A percentile compares a stretch with the other conserved stretches of the same genome.
Conservation (phyloP, 2,329 filamentous ascomycete species). For the Botrytis tulipae region DNA sequence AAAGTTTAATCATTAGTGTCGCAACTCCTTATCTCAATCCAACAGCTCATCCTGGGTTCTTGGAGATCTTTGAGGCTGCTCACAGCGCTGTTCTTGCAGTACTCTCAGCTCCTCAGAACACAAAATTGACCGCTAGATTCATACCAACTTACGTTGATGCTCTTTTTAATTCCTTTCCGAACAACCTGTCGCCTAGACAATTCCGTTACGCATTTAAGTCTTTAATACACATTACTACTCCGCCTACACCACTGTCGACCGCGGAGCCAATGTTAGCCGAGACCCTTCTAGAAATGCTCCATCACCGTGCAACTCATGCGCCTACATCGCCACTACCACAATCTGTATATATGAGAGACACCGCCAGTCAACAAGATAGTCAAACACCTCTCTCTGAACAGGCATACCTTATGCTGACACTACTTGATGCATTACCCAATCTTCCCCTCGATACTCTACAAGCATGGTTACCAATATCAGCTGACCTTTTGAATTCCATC, state of each 20-base stretch:
- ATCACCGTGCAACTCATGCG: slow-evolving; percentile 56
- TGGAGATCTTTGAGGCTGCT: slow-evolving; percentile 69
- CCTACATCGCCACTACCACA: slow-evolving; percentile 45
- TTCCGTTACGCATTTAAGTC: slow-evolving; percentile 71
- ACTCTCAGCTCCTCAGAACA: slow-evolving; percentile 64
- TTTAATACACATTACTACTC: slow-evolving; percentile 62
- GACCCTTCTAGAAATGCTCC: slow-evolving; percentile 62
- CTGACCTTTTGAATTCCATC: slow-evolving; percentile 57
- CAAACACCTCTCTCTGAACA: slow-evolving; percentile 53
- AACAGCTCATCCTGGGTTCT: slow-evolving; percentile 44
- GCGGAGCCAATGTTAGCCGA: slow-evolving; percentile 63
- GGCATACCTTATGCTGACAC: slow-evolving; percentile 60
- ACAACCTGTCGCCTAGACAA: slow-evolving; percentile 63
- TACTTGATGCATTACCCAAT: slow-evolving; percentile 63
- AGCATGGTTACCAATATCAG: slow-evolving; percentile 64
- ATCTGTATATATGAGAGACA: slow-evolving; percentile 30
- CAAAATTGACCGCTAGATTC: slow-evolving; percentile 57
- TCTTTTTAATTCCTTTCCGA: slow-evolving; percentile 65
- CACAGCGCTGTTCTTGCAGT: slow-evolving; percentile 68
- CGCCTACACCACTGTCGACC: slow-evolving; percentile 60
- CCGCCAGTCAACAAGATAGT: slow-evolving; percentile 36
- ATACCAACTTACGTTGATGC: slow-evolving; percentile 68
- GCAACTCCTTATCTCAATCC: slow-evolving; percentile 62
- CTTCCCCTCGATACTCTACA: slow-evolving; percentile 58
- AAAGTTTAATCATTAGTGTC: slow-evolving; percentile 59